Percentiles rank a stretch among this genome's conserved stretches.
Evolutionary conservation across 2,329 filamentous ascomycete genomes (phyloP).

Genomic region (Elsinoe batatas): DNA sequence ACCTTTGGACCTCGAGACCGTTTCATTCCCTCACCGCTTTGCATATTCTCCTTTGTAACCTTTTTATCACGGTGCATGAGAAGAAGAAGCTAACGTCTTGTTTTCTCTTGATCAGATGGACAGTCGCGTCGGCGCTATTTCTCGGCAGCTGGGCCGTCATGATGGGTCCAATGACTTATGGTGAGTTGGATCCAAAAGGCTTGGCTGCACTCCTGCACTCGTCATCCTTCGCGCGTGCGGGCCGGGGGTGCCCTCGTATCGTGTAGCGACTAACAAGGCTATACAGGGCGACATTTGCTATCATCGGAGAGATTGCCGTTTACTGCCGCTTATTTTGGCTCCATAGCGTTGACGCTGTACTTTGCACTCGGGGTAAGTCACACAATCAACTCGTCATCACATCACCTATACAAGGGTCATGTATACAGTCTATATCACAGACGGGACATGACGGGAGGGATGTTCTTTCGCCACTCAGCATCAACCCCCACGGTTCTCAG

Average conservation of each 20-base stretch:
- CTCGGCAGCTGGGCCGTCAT: conserved; percentile 85
- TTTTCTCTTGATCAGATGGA: conserved; percentile 58
- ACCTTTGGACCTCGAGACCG: neutral
- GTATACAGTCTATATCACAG: neutral
- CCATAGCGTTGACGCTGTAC: conserved; percentile 79
- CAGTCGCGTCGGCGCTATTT: conserved; percentile 82
- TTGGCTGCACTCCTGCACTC: conserved; percentile 6
- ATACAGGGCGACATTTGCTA: conserved; percentile 60
- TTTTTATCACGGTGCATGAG: conserved; percentile 9
- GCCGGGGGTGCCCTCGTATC: neutral
- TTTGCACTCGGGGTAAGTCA: conserved; percentile 81
- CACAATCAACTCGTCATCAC: neutral
- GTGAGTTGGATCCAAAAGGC: conserved; percentile 27
- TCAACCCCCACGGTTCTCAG: conserved; percentile 25
- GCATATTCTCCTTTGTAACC: conserved; percentile 12
- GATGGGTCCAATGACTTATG: conserved; percentile 80
- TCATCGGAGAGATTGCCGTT: conserved; percentile 82
- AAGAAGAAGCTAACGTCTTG: conserved; percentile 27
- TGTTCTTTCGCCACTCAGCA: neutral
- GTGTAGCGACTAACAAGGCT: conserved; percentile 1
- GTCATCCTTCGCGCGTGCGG: neutral
- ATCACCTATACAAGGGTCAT: neutral
- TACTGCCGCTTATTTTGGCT: conserved; percentile 89
- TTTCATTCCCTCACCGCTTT: conserved; percentile 7
- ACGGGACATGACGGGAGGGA: neutral